Percentiles rank a stretch among this genome's conserved stretches.
Evolutionary conservation across 306 rosid species (phyloP).

Genomic region (Quercus bicolor): DNA sequence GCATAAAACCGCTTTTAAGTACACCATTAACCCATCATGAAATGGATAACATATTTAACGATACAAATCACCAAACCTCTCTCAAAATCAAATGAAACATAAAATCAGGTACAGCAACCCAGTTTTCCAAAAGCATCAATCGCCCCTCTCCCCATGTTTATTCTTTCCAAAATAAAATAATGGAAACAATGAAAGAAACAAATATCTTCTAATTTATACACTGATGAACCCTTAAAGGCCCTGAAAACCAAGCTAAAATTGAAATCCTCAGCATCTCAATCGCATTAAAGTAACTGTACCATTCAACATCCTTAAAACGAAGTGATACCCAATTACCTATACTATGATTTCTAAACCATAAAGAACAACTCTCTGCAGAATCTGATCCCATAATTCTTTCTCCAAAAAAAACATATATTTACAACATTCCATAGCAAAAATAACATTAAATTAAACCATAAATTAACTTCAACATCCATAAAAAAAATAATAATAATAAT

Average conservation of each 20-base stretch:
- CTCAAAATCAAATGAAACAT: neutral
- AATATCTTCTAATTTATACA: neutral
- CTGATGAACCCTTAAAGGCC: neutral
- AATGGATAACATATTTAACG: neutral
- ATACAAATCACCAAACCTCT: neutral
- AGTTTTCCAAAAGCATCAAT: neutral
- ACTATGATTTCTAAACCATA: neutral
- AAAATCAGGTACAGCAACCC: neutral
- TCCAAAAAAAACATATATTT: neutral
- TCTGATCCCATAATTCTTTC: neutral
- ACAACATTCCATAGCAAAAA: conserved; percentile 1
- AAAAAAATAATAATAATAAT: neutral
- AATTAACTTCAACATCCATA: neutral
- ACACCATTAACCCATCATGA: neutral
- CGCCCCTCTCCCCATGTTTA: neutral
- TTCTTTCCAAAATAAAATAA: neutral
- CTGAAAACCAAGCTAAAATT: neutral
- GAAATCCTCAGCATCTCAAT: neutral
- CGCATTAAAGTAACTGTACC: neutral
- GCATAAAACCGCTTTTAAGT: neutral
- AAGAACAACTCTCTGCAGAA: neutral
- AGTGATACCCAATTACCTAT: neutral
- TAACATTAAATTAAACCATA: neutral
- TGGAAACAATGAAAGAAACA: neutral
- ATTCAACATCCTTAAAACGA: neutral